Evolutionary conservation across 441 rosid genomes (phyloP).

Genomic region (Populus tomentosa): DNA sequence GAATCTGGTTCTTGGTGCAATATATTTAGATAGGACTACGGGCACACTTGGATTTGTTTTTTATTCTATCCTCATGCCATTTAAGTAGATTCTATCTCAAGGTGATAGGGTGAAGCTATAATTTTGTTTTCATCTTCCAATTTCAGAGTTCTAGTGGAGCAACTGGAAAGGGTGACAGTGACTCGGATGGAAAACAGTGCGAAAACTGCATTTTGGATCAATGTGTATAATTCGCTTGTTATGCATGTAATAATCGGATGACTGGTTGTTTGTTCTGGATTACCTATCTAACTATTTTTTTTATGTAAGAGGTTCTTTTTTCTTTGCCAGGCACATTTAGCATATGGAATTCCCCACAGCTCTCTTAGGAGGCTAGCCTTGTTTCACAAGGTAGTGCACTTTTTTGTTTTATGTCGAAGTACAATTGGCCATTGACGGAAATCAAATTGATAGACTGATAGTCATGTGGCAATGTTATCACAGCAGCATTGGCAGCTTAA

Average conservation of each 20-base stretch:
- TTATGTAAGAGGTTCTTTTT: conserved; percentile 2
- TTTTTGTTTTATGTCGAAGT: conserved; percentile 13
- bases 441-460: not conserved
- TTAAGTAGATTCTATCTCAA: not conserved
- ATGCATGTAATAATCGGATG: conserved; percentile 66
- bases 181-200: conserved; percentile 57
- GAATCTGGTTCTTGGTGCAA: not conserved
- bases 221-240: conserved; percentile 80
- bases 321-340: conserved; percentile 67
- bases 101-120: not conserved
- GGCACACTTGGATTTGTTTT: not conserved
- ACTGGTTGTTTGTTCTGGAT: not conserved
- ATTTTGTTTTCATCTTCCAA: conserved; percentile 10
- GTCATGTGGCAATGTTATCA: too few species aligned
- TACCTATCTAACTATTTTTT: not conserved
- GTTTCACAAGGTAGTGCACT: conserved; percentile 83
- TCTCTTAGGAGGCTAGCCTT: conserved; percentile 74
- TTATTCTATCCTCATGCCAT: not conserved
- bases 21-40: not conserved
- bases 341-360: conserved; percentile 72
- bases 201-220: conserved; percentile 82
- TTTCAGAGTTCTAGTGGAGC: conserved; percentile 80
- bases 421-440: not conserved
- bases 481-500: too few species aligned
- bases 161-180: conserved; percentile 63